Evolutionary conservation across 305 asterid species (phyloP), one percentile per base, ranked within the genome.

Genomic region (Ruellia speciosa): DNA sequence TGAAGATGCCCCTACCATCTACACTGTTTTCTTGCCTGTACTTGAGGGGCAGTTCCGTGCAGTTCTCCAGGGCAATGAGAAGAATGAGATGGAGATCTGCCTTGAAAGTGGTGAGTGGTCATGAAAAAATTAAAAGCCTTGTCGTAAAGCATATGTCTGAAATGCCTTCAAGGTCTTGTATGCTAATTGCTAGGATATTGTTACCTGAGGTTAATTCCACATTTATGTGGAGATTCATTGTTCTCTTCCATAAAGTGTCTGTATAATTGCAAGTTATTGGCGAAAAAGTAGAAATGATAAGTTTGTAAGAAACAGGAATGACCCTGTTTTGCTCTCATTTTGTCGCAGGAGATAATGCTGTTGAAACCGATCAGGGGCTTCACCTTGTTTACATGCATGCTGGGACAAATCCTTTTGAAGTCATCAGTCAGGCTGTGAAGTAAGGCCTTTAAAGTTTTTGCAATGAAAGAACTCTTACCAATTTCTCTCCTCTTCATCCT

Each of bases 321-420:
- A 43, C 49, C 49, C 11, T 10, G 43, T 69, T 64, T 69, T 66
- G 52, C 48, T 73, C 34, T 68, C 40, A 51, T 67, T 72, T 62
- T 59, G 50, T 63, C 77, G 81, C 84, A 90, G 97, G 97, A 58
- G 96, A 88, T 74, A 74, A 79, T 62, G 75, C 92, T 56, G 90
- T 90, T 59, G 83, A 81, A 67, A 90, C 98, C 60, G 81, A 80
- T 76, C 98, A 90, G 69, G 98, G 98, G 47, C 88, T 78, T 64
- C 62, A 82, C 77, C 86, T 88, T 65, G 87, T 87, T 60, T 90
- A 88, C 77, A 76, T 85, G 86, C 95, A 90, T 66, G 90, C 95
- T 51, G 98, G 98, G 58, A 72, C 83, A 7, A 88, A 88, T 79
- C 95, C 98, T 41, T 90, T 78, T 70, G 95, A 90, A 79, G 98